A percentile compares a stretch with the other conserved stretches of the same genome.
Evolutionary conservation across 768 basidiomycete species (phyloP).

Genomic region (Russula ochroleuca): DNA sequence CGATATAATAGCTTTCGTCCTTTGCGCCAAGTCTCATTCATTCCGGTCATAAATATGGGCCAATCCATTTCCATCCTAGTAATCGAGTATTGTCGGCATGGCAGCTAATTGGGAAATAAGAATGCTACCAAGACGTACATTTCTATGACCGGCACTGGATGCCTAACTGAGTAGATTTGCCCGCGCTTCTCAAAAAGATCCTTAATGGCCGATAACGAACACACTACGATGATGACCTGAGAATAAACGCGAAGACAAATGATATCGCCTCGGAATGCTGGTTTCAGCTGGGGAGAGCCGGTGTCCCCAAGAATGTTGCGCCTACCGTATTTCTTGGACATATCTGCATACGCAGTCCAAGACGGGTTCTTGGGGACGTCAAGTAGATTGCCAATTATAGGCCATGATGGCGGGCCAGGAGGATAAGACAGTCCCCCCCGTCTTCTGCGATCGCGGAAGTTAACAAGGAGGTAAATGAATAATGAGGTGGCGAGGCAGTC

Average conservation of each 20-base stretch:
- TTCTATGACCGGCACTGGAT: not conserved
- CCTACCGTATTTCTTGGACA: conserved; percentile 7
- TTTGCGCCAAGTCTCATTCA: not conserved
- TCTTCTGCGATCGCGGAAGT: not conserved
- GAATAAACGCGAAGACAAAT: conserved; percentile 5
- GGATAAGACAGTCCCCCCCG: not conserved
- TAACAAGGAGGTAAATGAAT: not conserved
- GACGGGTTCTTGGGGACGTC: not conserved
- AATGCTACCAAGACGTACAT: conserved; percentile 3
- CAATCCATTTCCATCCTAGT: not conserved
- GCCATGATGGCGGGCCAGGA: not conserved
- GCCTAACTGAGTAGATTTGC: conserved; percentile 24
- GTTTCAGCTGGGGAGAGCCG: not conserved
- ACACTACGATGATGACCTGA: not conserved
- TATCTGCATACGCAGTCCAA: not conserved
- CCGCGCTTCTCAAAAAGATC: conserved; percentile 9
- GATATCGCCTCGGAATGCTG: not conserved
- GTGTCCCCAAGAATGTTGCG: not conserved
- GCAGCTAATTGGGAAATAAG: no score
- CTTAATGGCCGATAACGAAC: not conserved
- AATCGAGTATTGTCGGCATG: not conserved
- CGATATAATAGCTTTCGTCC: conserved; percentile 2
- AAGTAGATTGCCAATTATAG: not conserved
- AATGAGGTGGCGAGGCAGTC: not conserved
- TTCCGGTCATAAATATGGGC: not conserved